phyloP scores from a whole-genome alignment of 345 rosid genomes.

The Populus davidiana region DNA sequence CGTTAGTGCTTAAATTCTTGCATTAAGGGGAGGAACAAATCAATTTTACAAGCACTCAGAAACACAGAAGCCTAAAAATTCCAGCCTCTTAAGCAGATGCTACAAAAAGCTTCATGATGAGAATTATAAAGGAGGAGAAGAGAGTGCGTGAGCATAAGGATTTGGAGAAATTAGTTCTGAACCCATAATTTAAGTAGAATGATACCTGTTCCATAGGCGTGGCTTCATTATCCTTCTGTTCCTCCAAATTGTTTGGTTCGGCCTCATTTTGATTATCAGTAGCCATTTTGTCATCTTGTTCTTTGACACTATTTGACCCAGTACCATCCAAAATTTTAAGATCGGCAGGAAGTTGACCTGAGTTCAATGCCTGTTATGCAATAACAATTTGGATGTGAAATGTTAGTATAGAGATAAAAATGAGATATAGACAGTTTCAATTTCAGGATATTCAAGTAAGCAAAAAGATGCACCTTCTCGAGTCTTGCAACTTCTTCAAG shows the following conservation, averaged over 20 bases:
- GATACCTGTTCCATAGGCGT: slow-evolving; percentile 71
- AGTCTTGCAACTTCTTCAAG: slow-evolving; percentile 99
- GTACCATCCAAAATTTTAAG: slow-evolving; percentile 47
- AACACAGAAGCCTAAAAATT: not conserved
- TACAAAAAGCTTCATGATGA: not conserved
- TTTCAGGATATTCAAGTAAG: not conserved
- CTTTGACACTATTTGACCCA: slow-evolving; percentile 26
- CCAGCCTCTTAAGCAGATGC: not conserved
- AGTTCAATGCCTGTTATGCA: slow-evolving; percentile 68
- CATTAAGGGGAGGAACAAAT: not conserved
- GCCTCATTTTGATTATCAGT: slow-evolving; percentile 27
- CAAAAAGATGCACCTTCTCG: slow-evolving; percentile 57
- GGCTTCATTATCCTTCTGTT: slow-evolving; percentile 45
- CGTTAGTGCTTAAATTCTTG: too few species aligned
- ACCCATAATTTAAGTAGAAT: not conserved
- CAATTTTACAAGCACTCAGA: not conserved
- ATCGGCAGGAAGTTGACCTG: slow-evolving; percentile 93
- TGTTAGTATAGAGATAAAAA: slow-evolving; percentile 24
- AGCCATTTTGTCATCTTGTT: slow-evolving; percentile 43
- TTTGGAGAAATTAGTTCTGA: not conserved
- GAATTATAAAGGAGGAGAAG: not conserved
- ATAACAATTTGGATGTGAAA: slow-evolving; percentile 14
- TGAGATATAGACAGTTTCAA: not conserved
- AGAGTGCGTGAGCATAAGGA: not conserved
- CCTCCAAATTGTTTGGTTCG: slow-evolving; percentile 30